Conservation (phyloP, 192 early-diverging fungal species). For the Neocallimastix lanati region DNA sequence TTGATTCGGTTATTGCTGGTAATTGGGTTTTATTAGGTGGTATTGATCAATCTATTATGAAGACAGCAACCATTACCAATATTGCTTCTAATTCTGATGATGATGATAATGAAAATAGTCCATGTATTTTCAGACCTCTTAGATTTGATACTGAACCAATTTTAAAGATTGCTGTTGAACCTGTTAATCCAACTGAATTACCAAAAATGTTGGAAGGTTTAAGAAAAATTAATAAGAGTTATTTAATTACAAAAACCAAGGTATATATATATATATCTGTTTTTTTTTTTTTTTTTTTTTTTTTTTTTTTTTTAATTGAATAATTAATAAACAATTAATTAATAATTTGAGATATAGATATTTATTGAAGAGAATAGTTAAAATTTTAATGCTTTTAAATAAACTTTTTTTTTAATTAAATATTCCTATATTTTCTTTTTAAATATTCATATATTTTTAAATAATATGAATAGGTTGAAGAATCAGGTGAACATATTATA, state of each 20-base stretch:
- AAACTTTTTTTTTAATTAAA: too few relatives aligned
- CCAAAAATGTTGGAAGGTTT: slow-evolving; percentile 96
- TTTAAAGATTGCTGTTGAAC: slow-evolving; percentile 90
- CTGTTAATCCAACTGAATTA: slow-evolving; percentile 90
- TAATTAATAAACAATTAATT: too few relatives aligned
- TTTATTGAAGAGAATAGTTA: too few relatives aligned
- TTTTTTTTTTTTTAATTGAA: too few relatives aligned
- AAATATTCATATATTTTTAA: too few relatives aligned
- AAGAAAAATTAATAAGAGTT: slow-evolving; percentile 87
- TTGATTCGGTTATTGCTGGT: slow-evolving; percentile 62
- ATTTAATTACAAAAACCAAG: slow-evolving; percentile 69
- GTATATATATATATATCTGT: too few relatives aligned
- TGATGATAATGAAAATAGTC: slow-evolving; percentile 35
- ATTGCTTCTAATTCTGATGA: slow-evolving; percentile 14
- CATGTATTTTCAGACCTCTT: slow-evolving; percentile 69
- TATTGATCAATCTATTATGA: slow-evolving; percentile 81
- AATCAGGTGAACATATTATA: slow-evolving; percentile 91
- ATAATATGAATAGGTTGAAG: slow-evolving; percentile 76
- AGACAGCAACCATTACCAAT: slow-evolving; percentile 83
- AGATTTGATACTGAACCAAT: slow-evolving; percentile 66
- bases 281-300: too few relatives aligned
- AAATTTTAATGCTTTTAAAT: too few relatives aligned
- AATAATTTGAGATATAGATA: too few relatives aligned
- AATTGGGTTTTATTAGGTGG: slow-evolving; percentile 80
- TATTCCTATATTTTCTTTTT: too few relatives aligned